Base-by-base conservation (phyloP, 2,329 filamentous ascomycete species). In the Fusarium sp. region DNA sequence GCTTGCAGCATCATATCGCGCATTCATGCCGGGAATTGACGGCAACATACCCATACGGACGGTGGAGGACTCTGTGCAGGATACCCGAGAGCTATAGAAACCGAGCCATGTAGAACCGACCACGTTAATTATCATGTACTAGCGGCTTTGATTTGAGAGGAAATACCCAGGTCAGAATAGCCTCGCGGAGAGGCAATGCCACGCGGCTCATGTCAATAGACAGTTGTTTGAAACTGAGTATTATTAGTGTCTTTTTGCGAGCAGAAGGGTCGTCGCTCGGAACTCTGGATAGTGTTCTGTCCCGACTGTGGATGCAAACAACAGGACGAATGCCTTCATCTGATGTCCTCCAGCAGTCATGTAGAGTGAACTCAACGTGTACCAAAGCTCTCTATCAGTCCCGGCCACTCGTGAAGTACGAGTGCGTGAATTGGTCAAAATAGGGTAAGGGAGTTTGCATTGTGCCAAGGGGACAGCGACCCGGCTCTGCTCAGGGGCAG, bases 11-110 rank as follows among this genome's bases (percentile, higher is more conserved):
- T 71, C 71, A 16, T 74, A 62, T 9, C 67, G 53, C 0, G 64
- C 53, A 4, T 65, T 71, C 2, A 67, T 73, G 63, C 44, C 64
- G 4, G 70, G 67, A 0, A 68, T 69, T 1, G 67, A 73, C 33
- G 71, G 71, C 1, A 60, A 69, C 14, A 73, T 73, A 8, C 62
- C 66, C n/a, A 71, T 68, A 3, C 40, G 60, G 24, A 68, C 60
- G 1, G 57, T 42, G 2, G 60, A 42, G 14, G 51, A 69, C 12
- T 22, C 44, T 8, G 33, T 20, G 20, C 35, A 24, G 3, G 17
- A 24, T 5, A 8, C 16, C 27, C 31, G 9, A 58, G 6, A 22
- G 31, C 4, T 29, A 4, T 14, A 17, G 17, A 24, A 36, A 11
- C 14, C 31, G 22, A 12, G 36, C 35, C 35, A n/a, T 40, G 14